phyloP scores from a whole-genome alignment of 768 basidiomycete species.

The Trametes coccinea region DNA sequence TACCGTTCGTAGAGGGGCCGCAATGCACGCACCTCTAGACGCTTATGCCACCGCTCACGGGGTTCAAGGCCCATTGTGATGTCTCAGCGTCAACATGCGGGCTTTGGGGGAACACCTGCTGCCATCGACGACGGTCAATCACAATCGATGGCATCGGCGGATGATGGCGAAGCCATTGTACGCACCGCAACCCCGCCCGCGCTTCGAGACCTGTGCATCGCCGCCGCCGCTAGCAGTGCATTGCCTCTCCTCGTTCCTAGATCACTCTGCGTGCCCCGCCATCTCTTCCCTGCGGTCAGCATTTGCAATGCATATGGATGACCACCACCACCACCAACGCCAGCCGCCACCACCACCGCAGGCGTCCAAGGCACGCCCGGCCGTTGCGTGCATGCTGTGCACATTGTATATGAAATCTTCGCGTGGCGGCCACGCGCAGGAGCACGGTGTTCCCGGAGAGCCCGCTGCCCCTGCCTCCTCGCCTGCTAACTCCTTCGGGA shows the following conservation, averaged over 20 bases:
- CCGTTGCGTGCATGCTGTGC: neutral
- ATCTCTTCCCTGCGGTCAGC: neutral
- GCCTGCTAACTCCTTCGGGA: no score
- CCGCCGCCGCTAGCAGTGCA: neutral
- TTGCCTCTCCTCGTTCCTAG: neutral
- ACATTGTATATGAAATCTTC: neutral
- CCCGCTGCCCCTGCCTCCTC: neutral
- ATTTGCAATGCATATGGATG: neutral
- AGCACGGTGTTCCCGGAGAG: neutral
- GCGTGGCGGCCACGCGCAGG: neutral
- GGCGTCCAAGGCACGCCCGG: no score
- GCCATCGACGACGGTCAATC: no score
- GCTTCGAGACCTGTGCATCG: neutral
- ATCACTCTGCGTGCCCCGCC: neutral
- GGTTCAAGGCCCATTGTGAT: no score
- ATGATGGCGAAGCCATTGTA: no score
- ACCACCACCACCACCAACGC: neutral
- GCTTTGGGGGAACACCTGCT: no score
- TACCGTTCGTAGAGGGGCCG: neutral
- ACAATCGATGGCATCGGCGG: no score
- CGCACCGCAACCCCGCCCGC: no score
- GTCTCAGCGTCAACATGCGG: no score
- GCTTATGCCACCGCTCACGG: neutral
- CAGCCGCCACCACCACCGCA: no score
- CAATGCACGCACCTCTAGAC: neutral